Evolutionary conservation across 2,329 filamentous ascomycete genomes (phyloP), one percentile per base, ranked within the genome.

Genomic region (Aplosporella prunicola): DNA sequence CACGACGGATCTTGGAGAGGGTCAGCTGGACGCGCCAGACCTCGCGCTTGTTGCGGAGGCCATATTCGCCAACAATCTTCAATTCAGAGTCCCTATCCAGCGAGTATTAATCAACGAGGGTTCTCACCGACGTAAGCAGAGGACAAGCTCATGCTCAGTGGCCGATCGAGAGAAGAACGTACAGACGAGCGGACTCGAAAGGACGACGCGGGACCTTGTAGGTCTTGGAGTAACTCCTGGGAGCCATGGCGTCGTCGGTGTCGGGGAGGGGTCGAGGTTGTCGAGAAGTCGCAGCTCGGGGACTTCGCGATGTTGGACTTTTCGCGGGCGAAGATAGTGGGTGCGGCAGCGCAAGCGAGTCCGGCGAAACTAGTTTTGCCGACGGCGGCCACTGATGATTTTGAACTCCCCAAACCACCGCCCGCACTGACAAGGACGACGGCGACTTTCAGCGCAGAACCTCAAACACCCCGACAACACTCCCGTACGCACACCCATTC

Each of bases 1-100:
- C 91, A 94, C 91, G 91, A 88, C 91, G 91, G 63, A 98, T 98
- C 82, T 96, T 96, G 76, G 91, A 96, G 65, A 98, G 82, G 63
- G 89, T 95, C 71, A 98, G 82, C 79, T 86, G 82, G 72, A 98
- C 91, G 72, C 91, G 87, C 91, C 91, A 98, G 66, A 98, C 91
- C 79, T 98, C 91, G 78, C 91, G 89, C 87, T 98, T 98, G 80
- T 98, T 98, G 74, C 88, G 85, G 62, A 98, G 86, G 74, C 91
- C 91, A 78, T 93, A 98, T 77, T 98, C 91, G 73, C 91, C 91
- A 63, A 98, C 89, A 71, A 91, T 82, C 84, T 98, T 98, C 72
- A 98, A 75, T 77, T 98, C 91, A 64, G 88, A 86, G 77, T 98
- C 91, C 76, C 91, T 96, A 75, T 64, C 49, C 52, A 60, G 55